phyloP scores from a whole-genome alignment of 371 early-diverging fungal genomes.

The Lichtheimia ornata region DNA sequence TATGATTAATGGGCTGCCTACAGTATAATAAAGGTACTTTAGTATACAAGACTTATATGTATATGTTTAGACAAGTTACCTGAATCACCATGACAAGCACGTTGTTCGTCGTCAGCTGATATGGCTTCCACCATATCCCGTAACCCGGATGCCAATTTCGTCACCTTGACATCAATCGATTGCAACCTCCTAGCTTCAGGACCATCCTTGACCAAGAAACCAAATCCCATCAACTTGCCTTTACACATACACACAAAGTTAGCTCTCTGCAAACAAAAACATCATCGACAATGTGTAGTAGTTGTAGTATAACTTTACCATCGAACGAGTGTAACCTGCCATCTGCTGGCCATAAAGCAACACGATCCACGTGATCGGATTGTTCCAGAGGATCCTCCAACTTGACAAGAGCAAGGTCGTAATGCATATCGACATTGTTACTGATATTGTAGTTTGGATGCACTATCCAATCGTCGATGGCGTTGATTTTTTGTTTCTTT shows the following conservation, averaged over 20 bases:
- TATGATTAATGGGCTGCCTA: constrained; percentile 26
- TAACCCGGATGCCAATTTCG: constrained; percentile 15
- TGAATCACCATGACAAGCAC: constrained; percentile 51
- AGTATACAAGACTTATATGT: neutral
- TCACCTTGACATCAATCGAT: constrained; percentile 24
- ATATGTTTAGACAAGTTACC: constrained; percentile 13
- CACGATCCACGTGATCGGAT: constrained; percentile 22
- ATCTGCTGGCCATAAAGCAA: constrained; percentile 34
- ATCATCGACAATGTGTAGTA: neutral
- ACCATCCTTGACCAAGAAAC: constrained; percentile 23
- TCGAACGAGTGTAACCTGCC: neutral
- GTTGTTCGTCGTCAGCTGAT: constrained; percentile 14
- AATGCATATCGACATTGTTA: constrained; percentile 26
- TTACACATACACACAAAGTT: neutral
- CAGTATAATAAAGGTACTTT: neutral
- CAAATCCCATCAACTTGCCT: constrained; percentile 41
- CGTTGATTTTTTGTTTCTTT: constrained; percentile 21
- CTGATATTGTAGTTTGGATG: constrained; percentile 35
- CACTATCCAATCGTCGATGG: constrained; percentile 33
- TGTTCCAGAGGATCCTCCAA: constrained; percentile 25
- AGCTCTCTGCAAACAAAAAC: neutral
- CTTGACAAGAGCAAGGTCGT: constrained; percentile 42
- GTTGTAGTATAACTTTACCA: neutral
- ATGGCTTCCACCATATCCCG: constrained; percentile 27
- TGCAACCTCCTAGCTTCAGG: constrained; percentile 26